A percentile compares a stretch with the other conserved stretches of the same genome.
Conservation (phyloP, 257 asterid genomes). For the Solanum gracilifrons region DNA sequence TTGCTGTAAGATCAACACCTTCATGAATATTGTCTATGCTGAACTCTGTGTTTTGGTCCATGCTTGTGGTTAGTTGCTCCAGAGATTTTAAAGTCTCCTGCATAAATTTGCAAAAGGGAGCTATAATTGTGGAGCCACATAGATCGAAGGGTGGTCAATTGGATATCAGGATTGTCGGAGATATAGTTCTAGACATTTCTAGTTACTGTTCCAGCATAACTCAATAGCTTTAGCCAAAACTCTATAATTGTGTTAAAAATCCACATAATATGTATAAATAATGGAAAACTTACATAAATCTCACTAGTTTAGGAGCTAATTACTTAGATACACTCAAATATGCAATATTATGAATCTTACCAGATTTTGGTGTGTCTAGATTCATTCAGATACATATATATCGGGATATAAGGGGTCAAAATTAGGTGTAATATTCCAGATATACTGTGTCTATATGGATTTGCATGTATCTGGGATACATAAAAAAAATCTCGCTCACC, state of each 20-base stretch:
- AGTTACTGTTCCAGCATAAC: background rate
- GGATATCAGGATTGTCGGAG: background rate
- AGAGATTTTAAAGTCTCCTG: constrained; percentile 54
- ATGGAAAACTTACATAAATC: too few species aligned
- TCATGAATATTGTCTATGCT: constrained; percentile 35
- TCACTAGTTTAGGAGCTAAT: background rate
- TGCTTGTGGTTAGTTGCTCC: constrained; percentile 32
- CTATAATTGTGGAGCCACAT: background rate
- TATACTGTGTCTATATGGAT: background rate
- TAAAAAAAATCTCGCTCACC: background rate
- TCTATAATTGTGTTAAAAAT: background rate
- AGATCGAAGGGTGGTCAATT: background rate
- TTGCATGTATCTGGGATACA: background rate
- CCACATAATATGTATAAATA: background rate
- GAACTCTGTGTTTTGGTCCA: constrained; percentile 59
- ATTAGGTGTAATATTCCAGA: background rate
- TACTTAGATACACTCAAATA: background rate
- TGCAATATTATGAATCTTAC: background rate
- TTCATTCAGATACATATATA: too few species aligned
- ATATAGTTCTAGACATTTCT: background rate
- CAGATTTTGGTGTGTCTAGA: background rate
- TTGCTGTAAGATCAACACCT: constrained; percentile 39
- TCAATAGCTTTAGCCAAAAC: background rate
- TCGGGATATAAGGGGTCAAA: background rate
- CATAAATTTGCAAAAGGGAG: background rate